Conservation (phyloP, 495 filamentous ascomycete species). For the Cercophora samala region DNA sequence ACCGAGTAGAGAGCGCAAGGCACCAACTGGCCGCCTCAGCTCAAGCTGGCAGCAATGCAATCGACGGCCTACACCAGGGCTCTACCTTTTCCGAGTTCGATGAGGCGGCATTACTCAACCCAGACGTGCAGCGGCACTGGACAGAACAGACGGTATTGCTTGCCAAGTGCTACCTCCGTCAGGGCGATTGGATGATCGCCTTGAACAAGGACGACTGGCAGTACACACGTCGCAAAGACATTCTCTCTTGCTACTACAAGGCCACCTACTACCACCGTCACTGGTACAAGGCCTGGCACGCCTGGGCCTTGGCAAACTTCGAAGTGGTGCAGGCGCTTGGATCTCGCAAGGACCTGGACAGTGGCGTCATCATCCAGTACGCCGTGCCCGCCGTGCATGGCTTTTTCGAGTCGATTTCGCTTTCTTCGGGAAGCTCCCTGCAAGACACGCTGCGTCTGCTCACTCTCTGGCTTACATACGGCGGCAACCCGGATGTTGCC, state of each 20-base stretch:
- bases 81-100: conserved; percentile 61
- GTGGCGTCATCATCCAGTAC: conserved; percentile 65
- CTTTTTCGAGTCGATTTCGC: conserved; percentile 91
- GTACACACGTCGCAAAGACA: conserved; percentile 67
- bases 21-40: conserved; percentile 52
- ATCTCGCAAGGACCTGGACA: conserved; percentile 54
- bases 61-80: conserved; percentile 43
- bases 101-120: conserved; percentile 41
- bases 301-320: conserved; percentile 98
- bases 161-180: conserved; percentile 90
- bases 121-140: conserved; percentile 45
- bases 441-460: conserved; percentile 92
- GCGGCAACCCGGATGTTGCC: conserved; percentile 83
- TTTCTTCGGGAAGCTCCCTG: conserved; percentile 86
- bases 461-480: conserved; percentile 94
- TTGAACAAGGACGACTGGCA: conserved; percentile 84
- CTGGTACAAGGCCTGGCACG: conserved; percentile 99
- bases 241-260: conserved; percentile 80
- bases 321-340: conserved; percentile 85
- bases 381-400: conserved; percentile 91
- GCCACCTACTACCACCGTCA: conserved; percentile 87
- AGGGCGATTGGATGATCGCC: conserved; percentile 90
- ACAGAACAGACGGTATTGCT: conserved; percentile 71
- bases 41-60: conserved; percentile 49
- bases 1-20: conserved; percentile 61